Percentiles rank a stretch among this genome's conserved stretches.
phyloP scores from a whole-genome alignment of 1,139 yeast species.

The Meyerozyma guilliermondii region DNA sequence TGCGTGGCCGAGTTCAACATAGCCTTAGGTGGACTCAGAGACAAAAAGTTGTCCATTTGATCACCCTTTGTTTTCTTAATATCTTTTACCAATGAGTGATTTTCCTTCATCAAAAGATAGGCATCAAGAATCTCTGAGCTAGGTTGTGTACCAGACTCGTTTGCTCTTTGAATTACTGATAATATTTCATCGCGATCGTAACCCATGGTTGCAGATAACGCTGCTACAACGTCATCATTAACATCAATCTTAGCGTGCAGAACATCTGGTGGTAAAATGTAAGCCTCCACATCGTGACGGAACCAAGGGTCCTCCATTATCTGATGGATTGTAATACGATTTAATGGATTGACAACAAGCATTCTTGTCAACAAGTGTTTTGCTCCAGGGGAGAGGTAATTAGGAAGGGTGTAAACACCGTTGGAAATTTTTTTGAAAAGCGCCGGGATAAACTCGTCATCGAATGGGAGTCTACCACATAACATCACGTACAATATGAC shows the following conservation, averaged over 20 bases:
- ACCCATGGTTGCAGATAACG: constrained; percentile 86
- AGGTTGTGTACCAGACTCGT: constrained; percentile 34
- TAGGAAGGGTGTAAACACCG: constrained; percentile 93
- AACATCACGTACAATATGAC: constrained; percentile 94
- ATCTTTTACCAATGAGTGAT: constrained; percentile 63
- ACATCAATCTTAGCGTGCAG: constrained; percentile 45
- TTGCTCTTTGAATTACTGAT: constrained; percentile 54
- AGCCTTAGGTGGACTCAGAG: constrained; percentile 34
- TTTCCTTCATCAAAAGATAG: constrained; percentile 81
- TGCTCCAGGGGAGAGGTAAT: constrained; percentile 83
- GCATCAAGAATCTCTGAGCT: constrained; percentile 85
- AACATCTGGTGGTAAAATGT: constrained; percentile 68
- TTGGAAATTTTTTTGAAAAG: constrained; percentile 90
- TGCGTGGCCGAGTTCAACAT: constrained; percentile 7
- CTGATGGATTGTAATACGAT: constrained; percentile 91
- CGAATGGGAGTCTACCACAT: constrained; percentile 96
- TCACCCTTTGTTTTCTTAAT: constrained; percentile 52
- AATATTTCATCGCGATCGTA: constrained; percentile 83
- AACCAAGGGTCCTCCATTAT: constrained; percentile 98
- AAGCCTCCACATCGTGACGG: constrained; percentile 74
- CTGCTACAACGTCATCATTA: constrained; percentile 76
- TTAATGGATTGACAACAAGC: constrained; percentile 95
- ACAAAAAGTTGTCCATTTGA: constrained; percentile 47
- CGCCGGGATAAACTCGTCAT: constrained; percentile 96
- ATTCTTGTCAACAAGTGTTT: constrained; percentile 80